phyloP scores from a whole-genome alignment of 345 rosid genomes.

The Citrus medica region DNA sequence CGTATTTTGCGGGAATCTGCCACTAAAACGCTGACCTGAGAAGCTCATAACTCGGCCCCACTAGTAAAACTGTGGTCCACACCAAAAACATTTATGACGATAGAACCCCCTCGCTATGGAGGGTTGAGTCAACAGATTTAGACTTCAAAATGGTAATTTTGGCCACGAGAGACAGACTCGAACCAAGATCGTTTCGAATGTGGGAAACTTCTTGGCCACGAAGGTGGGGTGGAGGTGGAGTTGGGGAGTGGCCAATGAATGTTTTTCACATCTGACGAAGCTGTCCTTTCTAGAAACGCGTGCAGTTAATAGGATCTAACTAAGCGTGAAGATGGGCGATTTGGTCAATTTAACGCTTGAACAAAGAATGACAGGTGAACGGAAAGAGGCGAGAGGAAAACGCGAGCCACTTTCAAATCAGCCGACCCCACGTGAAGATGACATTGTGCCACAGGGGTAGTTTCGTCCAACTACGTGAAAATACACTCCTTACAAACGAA shows the following conservation, averaged over 20 bases:
- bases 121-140: neutral
- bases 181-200: neutral
- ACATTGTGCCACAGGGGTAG: conserved; percentile 6
- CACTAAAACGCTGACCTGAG: neutral
- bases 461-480: conserved; percentile 7
- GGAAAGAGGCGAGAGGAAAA: conserved; percentile 42
- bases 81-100: neutral
- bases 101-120: neutral
- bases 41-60: neutral
- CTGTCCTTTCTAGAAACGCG: conserved; percentile 12
- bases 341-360: conserved; percentile 13
- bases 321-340: conserved; percentile 4
- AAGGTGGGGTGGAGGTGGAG: neutral
- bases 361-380: conserved; percentile 28
- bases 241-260: neutral
- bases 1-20: neutral
- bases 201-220: conserved; percentile 21
- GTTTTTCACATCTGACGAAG: conserved; percentile 14
- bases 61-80: conserved; percentile 3
- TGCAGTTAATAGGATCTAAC: neutral
- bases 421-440: conserved; percentile 15
- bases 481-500: neutral
- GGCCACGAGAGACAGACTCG: neutral
- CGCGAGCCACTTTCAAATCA: conserved; percentile 26
- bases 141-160: neutral